Percentiles rank a stretch among this genome's conserved stretches.
Conservation (phyloP, 1,284 basidiomycete genomes). For the Ceratobasidium sp. region DNA sequence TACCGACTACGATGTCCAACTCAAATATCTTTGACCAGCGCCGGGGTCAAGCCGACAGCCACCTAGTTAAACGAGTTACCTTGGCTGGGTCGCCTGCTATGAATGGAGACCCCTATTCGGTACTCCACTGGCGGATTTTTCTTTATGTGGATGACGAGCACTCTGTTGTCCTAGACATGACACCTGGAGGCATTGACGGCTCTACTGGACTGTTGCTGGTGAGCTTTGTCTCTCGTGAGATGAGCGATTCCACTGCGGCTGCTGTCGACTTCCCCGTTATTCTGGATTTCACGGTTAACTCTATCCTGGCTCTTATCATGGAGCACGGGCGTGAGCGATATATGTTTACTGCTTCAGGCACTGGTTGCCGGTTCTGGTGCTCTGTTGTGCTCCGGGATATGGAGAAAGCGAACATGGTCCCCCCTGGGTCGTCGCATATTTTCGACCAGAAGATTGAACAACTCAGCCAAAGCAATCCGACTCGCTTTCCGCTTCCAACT, state of each 20-base stretch:
- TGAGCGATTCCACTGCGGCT: not conserved
- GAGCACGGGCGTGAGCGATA: not conserved
- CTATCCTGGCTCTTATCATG: not conserved
- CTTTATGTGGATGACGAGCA: not conserved
- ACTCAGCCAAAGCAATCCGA: not conserved
- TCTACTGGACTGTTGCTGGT: not conserved
- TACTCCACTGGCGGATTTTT: constrained; percentile 1
- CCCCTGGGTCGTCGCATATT: not conserved
- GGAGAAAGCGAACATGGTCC: not conserved
- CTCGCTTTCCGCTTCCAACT: not conserved
- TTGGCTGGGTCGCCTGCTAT: not conserved
- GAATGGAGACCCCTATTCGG: not conserved
- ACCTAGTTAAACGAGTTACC: not conserved
- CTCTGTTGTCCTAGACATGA: not conserved
- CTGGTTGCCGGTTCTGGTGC: constrained; percentile 1
- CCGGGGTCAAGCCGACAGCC: not conserved
- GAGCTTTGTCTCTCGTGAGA: not conserved
- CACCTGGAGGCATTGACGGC: not conserved
- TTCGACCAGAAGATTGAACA: not conserved
- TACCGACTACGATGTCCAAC: not conserved
- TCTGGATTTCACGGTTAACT: not conserved
- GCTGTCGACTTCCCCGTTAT: not conserved
- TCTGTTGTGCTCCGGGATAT: not conserved
- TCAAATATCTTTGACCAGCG: not conserved
- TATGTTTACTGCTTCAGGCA: not conserved